Percentiles rank a stretch among this genome's conserved stretches.
These are phyloP conservation scores for Dalbergia cochinchinensis DNA, from an alignment of 306 rosid genomes.

Conservation along the genomic window DNA sequence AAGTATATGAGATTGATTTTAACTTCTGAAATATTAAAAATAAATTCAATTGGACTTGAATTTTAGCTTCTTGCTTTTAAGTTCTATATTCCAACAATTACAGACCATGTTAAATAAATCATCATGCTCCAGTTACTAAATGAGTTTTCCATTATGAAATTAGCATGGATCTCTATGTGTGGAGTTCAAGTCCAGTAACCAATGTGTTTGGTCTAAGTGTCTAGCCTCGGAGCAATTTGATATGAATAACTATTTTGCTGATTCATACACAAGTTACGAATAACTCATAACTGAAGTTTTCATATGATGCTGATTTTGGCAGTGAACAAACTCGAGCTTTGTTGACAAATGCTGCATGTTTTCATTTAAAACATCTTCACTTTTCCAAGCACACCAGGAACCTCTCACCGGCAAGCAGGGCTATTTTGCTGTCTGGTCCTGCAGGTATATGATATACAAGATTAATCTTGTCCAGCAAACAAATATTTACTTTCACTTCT, in stretches of 20 bases:
- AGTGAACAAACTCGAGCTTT: constrained; percentile 75
- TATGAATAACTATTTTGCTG: constrained; percentile 7
- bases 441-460: constrained; percentile 59
- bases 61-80: constrained; percentile 22
- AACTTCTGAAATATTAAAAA: constrained; percentile 10
- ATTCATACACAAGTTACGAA: constrained; percentile 9
- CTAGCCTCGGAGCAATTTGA: constrained; percentile 28
- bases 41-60: constrained; percentile 2
- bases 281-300: not conserved
- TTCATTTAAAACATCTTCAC: constrained; percentile 76
- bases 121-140: constrained; percentile 10
- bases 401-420: constrained; percentile 88
- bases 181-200: constrained; percentile 3
- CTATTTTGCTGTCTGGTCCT: constrained; percentile 92
- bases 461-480: not conserved
- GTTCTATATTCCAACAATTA: not conserved
- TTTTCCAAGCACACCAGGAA: constrained; percentile 84
- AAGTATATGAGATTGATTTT: not conserved
- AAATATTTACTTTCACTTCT: not conserved
- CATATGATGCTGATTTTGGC: constrained; percentile 43
- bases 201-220: constrained; percentile 11
- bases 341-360: constrained; percentile 79
- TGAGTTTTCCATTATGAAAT: constrained; percentile 12
- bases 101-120: not conserved
- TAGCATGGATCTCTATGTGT: constrained; percentile 15